These are phyloP conservation scores for Potentilla sterilis DNA, from an alignment of 306 rosid species.

Conservation along the genomic window DNA sequence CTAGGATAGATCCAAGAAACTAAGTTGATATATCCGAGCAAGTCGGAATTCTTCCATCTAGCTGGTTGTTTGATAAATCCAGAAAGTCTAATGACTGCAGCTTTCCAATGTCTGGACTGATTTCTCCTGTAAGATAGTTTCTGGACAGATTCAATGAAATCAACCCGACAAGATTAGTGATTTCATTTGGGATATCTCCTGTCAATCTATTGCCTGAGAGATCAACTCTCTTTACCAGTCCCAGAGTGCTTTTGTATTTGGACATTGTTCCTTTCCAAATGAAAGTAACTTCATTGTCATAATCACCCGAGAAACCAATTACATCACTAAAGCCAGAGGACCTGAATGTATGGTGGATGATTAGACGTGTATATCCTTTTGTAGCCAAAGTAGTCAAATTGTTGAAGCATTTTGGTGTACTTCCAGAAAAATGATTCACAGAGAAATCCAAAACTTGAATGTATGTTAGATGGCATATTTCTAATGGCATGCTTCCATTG, in stretches of 20 bases:
- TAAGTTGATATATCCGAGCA: background rate
- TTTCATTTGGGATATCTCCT: background rate
- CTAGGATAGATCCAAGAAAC: conserved; percentile 11
- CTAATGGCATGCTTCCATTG: background rate
- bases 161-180: conserved; percentile 12
- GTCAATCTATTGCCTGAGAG: background rate
- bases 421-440: background rate
- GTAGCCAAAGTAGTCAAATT: background rate
- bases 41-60: background rate
- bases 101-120: background rate
- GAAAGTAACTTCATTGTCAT: background rate
- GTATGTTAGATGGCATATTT: background rate
- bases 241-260: background rate
- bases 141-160: conserved; percentile 21
- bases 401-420: background rate
- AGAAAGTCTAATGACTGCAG: background rate
- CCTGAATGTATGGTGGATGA: background rate
- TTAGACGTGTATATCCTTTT: background rate
- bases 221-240: conserved; percentile 7
- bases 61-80: conserved; percentile 16
- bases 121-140: background rate
- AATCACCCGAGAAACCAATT: background rate
- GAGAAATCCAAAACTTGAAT: conserved; percentile 14
- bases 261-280: background rate
- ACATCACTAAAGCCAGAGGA: background rate